phyloP scores from a whole-genome alignment of 1,139 yeast genomes.

The Zhuliangozyma blackwelliae region DNA sequence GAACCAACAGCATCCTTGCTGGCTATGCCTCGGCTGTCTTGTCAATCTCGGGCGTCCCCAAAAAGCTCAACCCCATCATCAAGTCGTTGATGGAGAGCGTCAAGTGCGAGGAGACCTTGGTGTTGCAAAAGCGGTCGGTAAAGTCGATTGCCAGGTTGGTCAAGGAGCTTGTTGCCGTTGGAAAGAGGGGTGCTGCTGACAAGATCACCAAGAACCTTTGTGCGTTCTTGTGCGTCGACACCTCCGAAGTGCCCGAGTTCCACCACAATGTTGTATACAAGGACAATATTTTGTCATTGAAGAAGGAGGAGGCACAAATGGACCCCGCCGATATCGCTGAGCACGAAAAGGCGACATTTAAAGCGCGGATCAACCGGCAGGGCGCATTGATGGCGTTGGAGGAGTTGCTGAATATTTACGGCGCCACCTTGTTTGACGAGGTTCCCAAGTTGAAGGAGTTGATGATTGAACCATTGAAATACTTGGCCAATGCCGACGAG shows the following conservation, averaged over 20 bases:
- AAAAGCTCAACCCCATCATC: constrained; percentile 83
- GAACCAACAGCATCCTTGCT: constrained; percentile 65
- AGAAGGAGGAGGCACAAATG: constrained; percentile 72
- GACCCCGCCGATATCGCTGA: constrained; percentile 65
- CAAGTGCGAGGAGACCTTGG: constrained; percentile 65
- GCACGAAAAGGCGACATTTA: constrained; percentile 61
- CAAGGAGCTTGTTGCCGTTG: constrained; percentile 47
- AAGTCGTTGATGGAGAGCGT: constrained; percentile 91
- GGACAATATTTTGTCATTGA: constrained; percentile 65
- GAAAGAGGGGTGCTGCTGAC: constrained; percentile 73
- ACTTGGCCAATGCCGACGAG: constrained; percentile 27
- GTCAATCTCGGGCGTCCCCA: constrained; percentile 63
- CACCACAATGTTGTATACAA: constrained; percentile 56
- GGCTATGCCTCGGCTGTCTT: constrained; percentile 74
- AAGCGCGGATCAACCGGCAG: constrained; percentile 74
- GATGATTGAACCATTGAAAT: constrained; percentile 62
- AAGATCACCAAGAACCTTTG: constrained; percentile 87
- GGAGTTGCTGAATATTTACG: constrained; percentile 47
- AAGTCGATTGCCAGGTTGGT: constrained; percentile 63
- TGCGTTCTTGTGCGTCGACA: constrained; percentile 92
- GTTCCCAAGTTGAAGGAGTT: constrained; percentile 67
- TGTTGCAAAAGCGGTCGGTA: constrained; percentile 72
- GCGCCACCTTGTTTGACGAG: constrained; percentile 48
- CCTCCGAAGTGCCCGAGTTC: constrained; percentile 94
- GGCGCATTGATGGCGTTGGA: constrained; percentile 79